Evolutionary conservation across 2,329 filamentous ascomycete species (phyloP), one percentile per base, ranked within the genome.

Genomic region (Neonectria coccinea): DNA sequence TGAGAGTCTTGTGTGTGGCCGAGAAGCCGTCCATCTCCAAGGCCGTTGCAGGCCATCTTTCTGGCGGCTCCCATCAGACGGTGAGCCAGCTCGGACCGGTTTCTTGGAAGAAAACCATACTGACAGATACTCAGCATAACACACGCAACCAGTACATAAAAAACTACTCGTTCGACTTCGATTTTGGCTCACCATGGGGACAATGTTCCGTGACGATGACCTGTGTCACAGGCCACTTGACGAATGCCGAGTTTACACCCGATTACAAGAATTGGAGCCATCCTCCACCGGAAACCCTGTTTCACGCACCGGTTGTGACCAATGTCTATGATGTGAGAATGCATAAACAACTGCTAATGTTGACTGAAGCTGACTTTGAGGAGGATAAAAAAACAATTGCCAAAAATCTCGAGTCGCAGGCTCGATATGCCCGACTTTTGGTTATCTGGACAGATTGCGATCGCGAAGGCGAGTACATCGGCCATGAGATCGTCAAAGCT

Each of bases 391-490:
- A 90, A 73, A 82, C 85, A 1, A 91, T 99, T 67, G 94, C 94
- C 10, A 85, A 89, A 33, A 99, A 99, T 75, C 96, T 99, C 73
- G 88, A 91, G 70, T 82, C 86, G 1, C 91, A 97, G 78, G 95
- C 96, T 18, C 86, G 86, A 65, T 86, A 87, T 75, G 86, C 89
- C n/a, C 87, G 85, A 59, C 88, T 90, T 12, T 84, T 99, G 33
- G 95, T 97, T 78, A 97, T 99, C 72, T 99, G 96, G 96, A 99
- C 96, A 1, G 96, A 99, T 85, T 98, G 96, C 79, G 96, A 99
- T 83, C 89, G 94, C 59, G 96, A 99, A 84, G 96, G 96, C 39
- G 96, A 99, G 78, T 92, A 98, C 76, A 99, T 99, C 70, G 96
- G 96, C 7, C 86, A 91, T 42, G 95, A 99, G 78, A 95, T 99